Evolutionary conservation across 2,329 filamentous ascomycete species (phyloP), one percentile per base, ranked within the genome.

Genomic region (Colletotrichum coccodes): DNA sequence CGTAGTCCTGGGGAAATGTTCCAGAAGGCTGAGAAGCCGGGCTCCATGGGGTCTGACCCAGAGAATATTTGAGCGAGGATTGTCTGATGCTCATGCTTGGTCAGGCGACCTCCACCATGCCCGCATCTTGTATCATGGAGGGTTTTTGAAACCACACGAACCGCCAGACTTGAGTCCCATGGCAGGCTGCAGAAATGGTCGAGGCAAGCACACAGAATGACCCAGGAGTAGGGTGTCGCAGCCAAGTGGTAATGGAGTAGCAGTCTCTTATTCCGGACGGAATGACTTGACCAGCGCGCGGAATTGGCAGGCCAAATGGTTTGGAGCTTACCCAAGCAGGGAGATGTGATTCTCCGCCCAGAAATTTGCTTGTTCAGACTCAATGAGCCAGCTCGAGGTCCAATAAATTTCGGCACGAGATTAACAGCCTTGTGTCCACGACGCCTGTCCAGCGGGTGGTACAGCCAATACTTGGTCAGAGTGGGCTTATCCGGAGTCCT

Each of bases 151-250:
- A 36, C 40, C 34, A 18, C 46, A 18, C 46, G 40, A 69, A 60
- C 61, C 66, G 66, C 66, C 66, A 69, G 66, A 69, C 66, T 47
- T 34, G 28, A 50, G 66, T 69, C 66, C 66, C 66, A 69, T 69
- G 66, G 66, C 66, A 65, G 66, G 61, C 36, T 65, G 49, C 40
- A 50, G 42, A 21, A n/a, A 42, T 50, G 61, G 36, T 36, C 52
- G 54, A 63, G 47, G 56, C 49, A 40, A 60, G 56, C 49, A 56
- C 18, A 26, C 32, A 16, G 14, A 34, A 21, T 30, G 30, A 46
- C 50, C 57, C 30, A 30, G 49, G 26, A 14, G 26, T n/a, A n/a
- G 34, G 32, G 21, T 46, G 61, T 52, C 32, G 56, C 21, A 16
- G 26, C 49, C 21, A n/a, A 53, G 34, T 34, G 7, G 14, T 30